Percentiles rank a stretch among this genome's conserved stretches.
These are phyloP conservation scores for Fusarium tanahbumbuense DNA, from an alignment of 2,329 filamentous ascomycete species.

Conservation along the genomic window DNA sequence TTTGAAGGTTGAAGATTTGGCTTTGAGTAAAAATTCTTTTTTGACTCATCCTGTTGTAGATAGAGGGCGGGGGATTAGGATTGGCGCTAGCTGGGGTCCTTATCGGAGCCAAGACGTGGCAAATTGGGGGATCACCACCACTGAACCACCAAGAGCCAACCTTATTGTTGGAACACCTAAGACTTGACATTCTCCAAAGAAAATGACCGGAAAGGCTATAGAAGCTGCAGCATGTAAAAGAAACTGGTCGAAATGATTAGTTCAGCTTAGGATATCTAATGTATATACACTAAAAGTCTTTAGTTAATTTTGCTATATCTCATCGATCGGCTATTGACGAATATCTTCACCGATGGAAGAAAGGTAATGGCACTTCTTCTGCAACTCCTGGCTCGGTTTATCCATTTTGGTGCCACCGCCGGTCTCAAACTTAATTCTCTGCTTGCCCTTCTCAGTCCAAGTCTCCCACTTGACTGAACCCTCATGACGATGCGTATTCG, in stretches of 20 bases:
- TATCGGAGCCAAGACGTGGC: slow-evolving; percentile 8
- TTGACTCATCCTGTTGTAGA: slow-evolving; percentile 14
- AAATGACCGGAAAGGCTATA: too few species aligned
- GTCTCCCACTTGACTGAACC: slow-evolving; percentile 55
- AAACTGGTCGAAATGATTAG: too few species aligned
- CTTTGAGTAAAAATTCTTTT: background rate
- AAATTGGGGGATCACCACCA: background rate
- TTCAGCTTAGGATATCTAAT: too few species aligned
- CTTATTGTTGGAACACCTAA: too few species aligned
- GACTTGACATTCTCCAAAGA: too few species aligned
- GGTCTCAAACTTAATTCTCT: slow-evolving; percentile 56
- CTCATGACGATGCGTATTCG: slow-evolving; percentile 61
- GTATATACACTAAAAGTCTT: too few species aligned
- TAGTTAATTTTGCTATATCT: too few species aligned
- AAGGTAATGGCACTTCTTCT: slow-evolving; percentile 43
- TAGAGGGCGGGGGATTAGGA: slow-evolving; percentile 4
- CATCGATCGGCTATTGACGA: slow-evolving; percentile 7
- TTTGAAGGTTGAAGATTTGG: background rate
- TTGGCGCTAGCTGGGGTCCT: slow-evolving; percentile 1
- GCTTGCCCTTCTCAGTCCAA: slow-evolving; percentile 49
- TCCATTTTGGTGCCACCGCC: slow-evolving; percentile 56
- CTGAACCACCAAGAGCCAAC: too few species aligned
- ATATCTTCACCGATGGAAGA: slow-evolving; percentile 30
- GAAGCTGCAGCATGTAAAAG: too few species aligned
- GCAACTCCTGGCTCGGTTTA: slow-evolving; percentile 41